Evolutionary conservation across 306 rosid genomes (phyloP), one percentile per base, ranked within the genome.

Genomic region (Albizia julibrissin): DNA sequence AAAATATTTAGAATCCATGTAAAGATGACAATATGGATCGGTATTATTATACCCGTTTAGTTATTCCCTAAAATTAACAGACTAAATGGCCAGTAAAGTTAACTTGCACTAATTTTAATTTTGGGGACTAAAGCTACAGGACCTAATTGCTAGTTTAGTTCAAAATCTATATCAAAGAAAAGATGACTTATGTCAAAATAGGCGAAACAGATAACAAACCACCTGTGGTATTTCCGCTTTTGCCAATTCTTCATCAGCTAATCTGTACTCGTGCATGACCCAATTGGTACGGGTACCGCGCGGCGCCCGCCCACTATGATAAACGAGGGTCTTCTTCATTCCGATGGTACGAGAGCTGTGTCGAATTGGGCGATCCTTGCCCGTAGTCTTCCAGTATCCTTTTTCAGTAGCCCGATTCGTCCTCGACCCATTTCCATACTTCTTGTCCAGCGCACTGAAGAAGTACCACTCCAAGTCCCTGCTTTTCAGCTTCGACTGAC

Each of bases 341-440:
- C 98, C 99, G 2, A 88, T 90, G 1, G 14, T 61, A 58, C 87
- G 82, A 26, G 82, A 59, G 3, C 68, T 69, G 1, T 89, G 83
- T 13, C 47, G 71, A 37, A 95, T 66, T 0, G 82, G 54, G 3
- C 99, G 92, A 72, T 95, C 99, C 82, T 95, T 95, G 1, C 99
- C 99, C 0, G 99, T 95, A 10, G 99, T 95, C 79, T 95, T 95
- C 99, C 99, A 95, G 84, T 95, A 95, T 1, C 99, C 99, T 72
- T 72, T 86, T 47, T 84, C 93, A 3, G 99, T 93, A 22, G 98
- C 97, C 69, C 99, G 93, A 79, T 95, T 95, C 19, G 98, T 95
- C 87, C 93, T 92, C 58, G 89, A 86, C 6, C 95, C 84, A 65
- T 91, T 92, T 1, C 92, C 98, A 37, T 95, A 95, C 91, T 92